phyloP scores from a whole-genome alignment of 805 yeast genomes.

The Kazachstania viticola region DNA sequence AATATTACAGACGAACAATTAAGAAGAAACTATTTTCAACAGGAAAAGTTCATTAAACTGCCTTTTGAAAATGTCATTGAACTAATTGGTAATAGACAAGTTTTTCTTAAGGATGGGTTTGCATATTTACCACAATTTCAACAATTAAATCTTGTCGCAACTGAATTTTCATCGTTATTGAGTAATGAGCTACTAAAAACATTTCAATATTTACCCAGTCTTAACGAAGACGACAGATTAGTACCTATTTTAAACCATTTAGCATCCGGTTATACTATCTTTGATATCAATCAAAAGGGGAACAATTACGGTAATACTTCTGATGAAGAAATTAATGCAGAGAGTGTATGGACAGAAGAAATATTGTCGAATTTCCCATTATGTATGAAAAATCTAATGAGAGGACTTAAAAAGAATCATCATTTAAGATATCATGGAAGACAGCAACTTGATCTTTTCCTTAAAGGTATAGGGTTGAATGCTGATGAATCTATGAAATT shows the following conservation, averaged over 20 bases:
- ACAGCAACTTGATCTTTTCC: constrained; percentile 71
- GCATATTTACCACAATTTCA: constrained; percentile 80
- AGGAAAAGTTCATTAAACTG: constrained; percentile 65
- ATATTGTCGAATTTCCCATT: constrained; percentile 65
- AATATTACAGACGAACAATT: constrained; percentile 35
- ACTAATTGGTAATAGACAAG: constrained; percentile 60
- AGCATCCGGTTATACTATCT: constrained; percentile 56
- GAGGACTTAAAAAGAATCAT: constrained; percentile 43
- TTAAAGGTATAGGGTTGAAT: constrained; percentile 80
- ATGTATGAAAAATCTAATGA: constrained; percentile 61
- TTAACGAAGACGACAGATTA: constrained; percentile 86
- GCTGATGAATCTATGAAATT: constrained; percentile 82
- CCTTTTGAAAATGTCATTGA: constrained; percentile 82
- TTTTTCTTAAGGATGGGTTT: constrained; percentile 52
- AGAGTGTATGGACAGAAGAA: constrained; percentile 42
- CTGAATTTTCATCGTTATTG: constrained; percentile 52
- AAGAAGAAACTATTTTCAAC: constrained; percentile 36
- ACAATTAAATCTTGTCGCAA: constrained; percentile 58
- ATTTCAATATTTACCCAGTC: constrained; percentile 64
- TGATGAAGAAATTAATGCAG: constrained; percentile 46
- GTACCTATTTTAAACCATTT: constrained; percentile 74
- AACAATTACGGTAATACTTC: constrained; percentile 20
- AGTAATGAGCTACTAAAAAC: constrained; percentile 47
- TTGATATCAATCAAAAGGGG: constrained; percentile 34
- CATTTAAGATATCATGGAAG: constrained; percentile 80